Percentiles rank a stretch among this genome's conserved stretches.
These are phyloP conservation scores for Botryosphaeria agaves DNA, from an alignment of 2,329 filamentous ascomycete species.

Conservation along the genomic window DNA sequence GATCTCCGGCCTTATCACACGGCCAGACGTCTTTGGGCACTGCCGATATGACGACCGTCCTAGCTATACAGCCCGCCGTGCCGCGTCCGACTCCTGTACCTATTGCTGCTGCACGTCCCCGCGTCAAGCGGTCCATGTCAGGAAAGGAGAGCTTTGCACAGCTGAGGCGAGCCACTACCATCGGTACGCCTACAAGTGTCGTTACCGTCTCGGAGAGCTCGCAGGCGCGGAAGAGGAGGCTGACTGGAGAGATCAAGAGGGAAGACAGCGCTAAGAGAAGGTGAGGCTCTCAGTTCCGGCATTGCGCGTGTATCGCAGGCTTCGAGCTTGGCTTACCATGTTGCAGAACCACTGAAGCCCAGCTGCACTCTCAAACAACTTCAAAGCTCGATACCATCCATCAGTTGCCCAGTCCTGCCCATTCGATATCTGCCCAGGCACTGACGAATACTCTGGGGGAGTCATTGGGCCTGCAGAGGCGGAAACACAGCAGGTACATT, in stretches of 20 bases:
- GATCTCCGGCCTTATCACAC: not conserved
- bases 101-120: slow-evolving; percentile 26
- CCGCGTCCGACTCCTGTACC: slow-evolving; percentile 26
- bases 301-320: slow-evolving; percentile 2
- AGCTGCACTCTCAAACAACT: not conserved
- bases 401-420: not conserved
- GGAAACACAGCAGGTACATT: slow-evolving; percentile 70
- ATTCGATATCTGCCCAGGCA: no score
- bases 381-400: not conserved
- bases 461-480: slow-evolving; percentile 53
- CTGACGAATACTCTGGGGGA: slow-evolving; percentile 18
- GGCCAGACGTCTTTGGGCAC: not conserved
- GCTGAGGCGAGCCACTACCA: slow-evolving; percentile 13
- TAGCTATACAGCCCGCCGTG: slow-evolving; percentile 29
- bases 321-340: not conserved
- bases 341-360: not conserved
- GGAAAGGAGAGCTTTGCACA: slow-evolving; percentile 24
- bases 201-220: slow-evolving; percentile 62
- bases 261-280: slow-evolving; percentile 50
- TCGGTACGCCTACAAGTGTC: slow-evolving; percentile 18
- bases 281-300: slow-evolving; percentile 32
- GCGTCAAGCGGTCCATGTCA: slow-evolving; percentile 18
- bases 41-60: slow-evolving; percentile 26
- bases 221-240: slow-evolving; percentile 62
- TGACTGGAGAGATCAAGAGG: slow-evolving; percentile 44